These are phyloP conservation scores for Apocynum venetum DNA, from an alignment of 257 asterid genomes.

Conservation along the genomic window DNA sequence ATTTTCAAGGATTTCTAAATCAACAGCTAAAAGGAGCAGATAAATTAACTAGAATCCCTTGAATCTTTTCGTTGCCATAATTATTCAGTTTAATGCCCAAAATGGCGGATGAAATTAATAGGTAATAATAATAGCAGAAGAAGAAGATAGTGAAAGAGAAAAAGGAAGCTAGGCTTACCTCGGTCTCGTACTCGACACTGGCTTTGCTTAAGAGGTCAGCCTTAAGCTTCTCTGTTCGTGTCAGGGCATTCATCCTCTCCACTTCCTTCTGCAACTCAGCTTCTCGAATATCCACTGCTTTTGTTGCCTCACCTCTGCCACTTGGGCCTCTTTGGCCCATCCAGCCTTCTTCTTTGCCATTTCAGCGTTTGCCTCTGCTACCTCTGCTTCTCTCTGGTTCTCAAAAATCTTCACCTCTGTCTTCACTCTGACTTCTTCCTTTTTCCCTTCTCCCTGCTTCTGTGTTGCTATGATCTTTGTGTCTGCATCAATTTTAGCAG, in stretches of 20 bases:
- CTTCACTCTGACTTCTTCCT: constrained; percentile 46
- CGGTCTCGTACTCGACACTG: constrained; percentile 60
- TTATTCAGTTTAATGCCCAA: too few species aligned
- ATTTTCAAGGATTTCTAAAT: background rate
- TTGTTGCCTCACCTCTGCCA: constrained; percentile 60
- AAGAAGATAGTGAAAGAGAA: too few species aligned
- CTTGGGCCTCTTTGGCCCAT: constrained; percentile 52
- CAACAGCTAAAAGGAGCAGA: background rate
- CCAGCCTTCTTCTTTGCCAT: constrained; percentile 61
- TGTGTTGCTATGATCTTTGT: constrained; percentile 53
- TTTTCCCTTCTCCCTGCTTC: constrained; percentile 53
- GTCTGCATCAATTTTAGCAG: constrained; percentile 60
- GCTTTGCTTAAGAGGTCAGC: constrained; percentile 55
- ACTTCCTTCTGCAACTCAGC: constrained; percentile 60
- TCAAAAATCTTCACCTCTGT: constrained; percentile 48
- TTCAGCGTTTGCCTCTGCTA: constrained; percentile 52
- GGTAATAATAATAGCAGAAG: too few species aligned
- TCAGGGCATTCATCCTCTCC: constrained; percentile 53
- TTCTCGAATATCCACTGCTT: constrained; percentile 56
- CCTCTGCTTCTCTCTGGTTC: constrained; percentile 58
- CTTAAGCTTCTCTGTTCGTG: constrained; percentile 55
- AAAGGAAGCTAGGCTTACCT: constrained; percentile 19
- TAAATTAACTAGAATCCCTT: background rate
- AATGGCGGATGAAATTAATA: too few species aligned
- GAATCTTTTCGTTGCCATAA: too few species aligned